A percentile compares a stretch with the other conserved stretches of the same genome.
Conservation (phyloP, 208 protist genomes). For the Crithidia fasciculata region DNA sequence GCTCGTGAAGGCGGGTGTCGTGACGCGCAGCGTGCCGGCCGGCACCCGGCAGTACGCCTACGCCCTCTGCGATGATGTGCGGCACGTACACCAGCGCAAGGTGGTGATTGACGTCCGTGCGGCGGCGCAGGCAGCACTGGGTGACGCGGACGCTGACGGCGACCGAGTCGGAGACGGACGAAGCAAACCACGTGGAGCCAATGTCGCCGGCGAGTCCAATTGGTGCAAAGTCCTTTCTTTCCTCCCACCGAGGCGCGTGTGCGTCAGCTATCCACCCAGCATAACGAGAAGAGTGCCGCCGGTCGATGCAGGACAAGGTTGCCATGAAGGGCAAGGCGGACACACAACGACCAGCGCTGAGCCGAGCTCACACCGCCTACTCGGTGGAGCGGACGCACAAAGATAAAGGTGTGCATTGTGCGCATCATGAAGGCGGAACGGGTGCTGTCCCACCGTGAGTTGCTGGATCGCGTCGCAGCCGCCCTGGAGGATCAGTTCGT, state of each 20-base stretch:
- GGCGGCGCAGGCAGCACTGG: slow-evolving; percentile 42
- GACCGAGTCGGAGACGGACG: slow-evolving; percentile 6
- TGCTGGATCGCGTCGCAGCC: slow-evolving; percentile 37
- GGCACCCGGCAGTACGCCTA: slow-evolving; percentile 46
- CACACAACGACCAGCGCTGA: slow-evolving; percentile 1
- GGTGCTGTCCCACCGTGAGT: slow-evolving; percentile 41
- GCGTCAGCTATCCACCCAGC: background rate
- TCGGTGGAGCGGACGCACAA: slow-evolving; percentile 37
- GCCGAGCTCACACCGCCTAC: slow-evolving; percentile 10
- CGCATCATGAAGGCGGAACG: slow-evolving; percentile 55
- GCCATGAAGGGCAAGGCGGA: background rate
- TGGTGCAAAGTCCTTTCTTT: background rate
- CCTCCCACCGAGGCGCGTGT: background rate
- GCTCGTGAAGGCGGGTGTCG: slow-evolving; percentile 57
- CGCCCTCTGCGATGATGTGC: slow-evolving; percentile 37
- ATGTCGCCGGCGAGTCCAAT: slow-evolving; percentile 16
- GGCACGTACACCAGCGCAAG: slow-evolving; percentile 36
- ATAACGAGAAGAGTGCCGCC: background rate
- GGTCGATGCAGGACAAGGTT: background rate
- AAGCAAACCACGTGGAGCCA: slow-evolving; percentile 9
- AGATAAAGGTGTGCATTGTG: slow-evolving; percentile 63
- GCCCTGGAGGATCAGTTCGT: slow-evolving; percentile 30
- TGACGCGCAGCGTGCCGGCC: slow-evolving; percentile 40
- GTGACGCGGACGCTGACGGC: slow-evolving; percentile 22
- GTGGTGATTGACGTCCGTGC: slow-evolving; percentile 52